A percentile compares a stretch with the other conserved stretches of the same genome.
phyloP scores from a whole-genome alignment of 371 early-diverging fungal genomes.

The Mortierella sp. region DNA sequence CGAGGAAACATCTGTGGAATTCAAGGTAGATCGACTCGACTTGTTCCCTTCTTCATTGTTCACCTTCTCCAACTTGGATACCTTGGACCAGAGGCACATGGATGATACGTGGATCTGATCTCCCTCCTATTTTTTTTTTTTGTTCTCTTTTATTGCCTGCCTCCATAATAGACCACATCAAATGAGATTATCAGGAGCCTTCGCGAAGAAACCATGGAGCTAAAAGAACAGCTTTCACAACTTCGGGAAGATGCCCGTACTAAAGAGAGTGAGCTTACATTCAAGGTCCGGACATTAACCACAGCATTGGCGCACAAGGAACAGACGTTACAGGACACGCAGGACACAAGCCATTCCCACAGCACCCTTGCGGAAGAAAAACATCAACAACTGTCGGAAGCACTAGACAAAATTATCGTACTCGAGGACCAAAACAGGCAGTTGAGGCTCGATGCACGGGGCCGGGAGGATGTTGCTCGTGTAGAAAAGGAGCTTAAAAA shows the following conservation, averaged over 20 bases:
- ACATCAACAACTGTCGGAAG: conserved; percentile 37
- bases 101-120: no score
- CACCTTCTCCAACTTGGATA: no score
- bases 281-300: conserved; percentile 26
- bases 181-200: conserved; percentile 37
- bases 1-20: conserved; percentile 28
- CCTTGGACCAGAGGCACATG: no score
- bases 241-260: conserved; percentile 40
- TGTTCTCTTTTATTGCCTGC: background rate
- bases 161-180: conserved; percentile 18
- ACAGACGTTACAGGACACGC: conserved; percentile 21
- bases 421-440: conserved; percentile 51
- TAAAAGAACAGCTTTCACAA: conserved; percentile 32
- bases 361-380: conserved; percentile 31
- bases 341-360: conserved; percentile 36
- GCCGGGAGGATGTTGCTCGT: conserved; percentile 35
- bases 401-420: conserved; percentile 24
- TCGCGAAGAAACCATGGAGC: conserved; percentile 38
- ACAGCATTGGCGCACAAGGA: conserved; percentile 36
- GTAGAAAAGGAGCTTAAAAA: conserved; percentile 41
- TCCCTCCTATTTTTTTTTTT: no score
- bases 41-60: no score
- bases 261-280: conserved; percentile 32
- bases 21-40: conserved; percentile 23
- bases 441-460: conserved; percentile 23